phyloP scores from a whole-genome alignment of 139 green algal genomes.

The Chlorella sp. region DNA sequence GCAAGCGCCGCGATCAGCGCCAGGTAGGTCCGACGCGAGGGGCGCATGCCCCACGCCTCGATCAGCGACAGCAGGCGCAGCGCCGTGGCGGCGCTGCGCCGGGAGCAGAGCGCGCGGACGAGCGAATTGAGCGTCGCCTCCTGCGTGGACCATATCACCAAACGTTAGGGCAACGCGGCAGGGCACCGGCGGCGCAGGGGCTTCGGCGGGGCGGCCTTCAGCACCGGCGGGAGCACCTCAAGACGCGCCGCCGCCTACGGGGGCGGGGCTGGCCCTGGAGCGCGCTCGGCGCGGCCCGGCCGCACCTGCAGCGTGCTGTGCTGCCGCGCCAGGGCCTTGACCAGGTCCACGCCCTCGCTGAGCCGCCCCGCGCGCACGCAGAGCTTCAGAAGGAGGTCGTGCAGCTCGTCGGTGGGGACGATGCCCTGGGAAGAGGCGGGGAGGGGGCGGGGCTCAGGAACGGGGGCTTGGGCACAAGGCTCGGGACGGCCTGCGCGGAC shows the following conservation, averaged over 20 bases:
- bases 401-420: slow-evolving; percentile 52
- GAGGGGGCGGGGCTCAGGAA: background rate
- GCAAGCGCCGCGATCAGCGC: slow-evolving; percentile 50
- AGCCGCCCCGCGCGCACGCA: slow-evolving; percentile 48
- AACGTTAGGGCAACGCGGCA: too few species aligned
- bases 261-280: background rate
- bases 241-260: background rate
- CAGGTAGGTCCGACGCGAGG: slow-evolving; percentile 41
- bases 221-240: background rate
- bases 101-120: slow-evolving; percentile 27
- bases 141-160: too few species aligned
- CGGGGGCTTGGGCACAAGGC: too few species aligned
- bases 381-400: slow-evolving; percentile 61
- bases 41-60: slow-evolving; percentile 19
- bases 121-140: slow-evolving; percentile 59
- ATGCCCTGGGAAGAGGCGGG: slow-evolving; percentile 29
- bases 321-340: slow-evolving; percentile 56
- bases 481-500: too few species aligned
- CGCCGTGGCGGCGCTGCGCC: too few species aligned
- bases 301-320: slow-evolving; percentile 21
- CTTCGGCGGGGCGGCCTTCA: background rate
- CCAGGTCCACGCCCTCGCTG: slow-evolving; percentile 63
- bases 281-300: background rate
- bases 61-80: slow-evolving; percentile 61
- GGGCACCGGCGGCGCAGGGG: background rate